phyloP scores from a whole-genome alignment of 352 stramenopile species.

The Pythium rhizo-oryzae region DNA sequence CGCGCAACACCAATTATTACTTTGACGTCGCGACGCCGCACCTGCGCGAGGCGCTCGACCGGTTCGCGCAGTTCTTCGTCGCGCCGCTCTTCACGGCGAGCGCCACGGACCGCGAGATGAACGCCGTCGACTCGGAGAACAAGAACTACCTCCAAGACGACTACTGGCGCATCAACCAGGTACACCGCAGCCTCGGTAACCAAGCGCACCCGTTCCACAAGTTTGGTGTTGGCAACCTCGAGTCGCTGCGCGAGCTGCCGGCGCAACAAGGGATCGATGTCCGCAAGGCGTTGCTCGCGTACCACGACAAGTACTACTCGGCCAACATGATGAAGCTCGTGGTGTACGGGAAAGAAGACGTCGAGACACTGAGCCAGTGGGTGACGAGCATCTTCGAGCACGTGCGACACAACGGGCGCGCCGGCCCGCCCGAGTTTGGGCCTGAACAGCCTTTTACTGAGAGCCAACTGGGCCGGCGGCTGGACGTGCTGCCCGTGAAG shows the following conservation, averaged over 20 bases:
- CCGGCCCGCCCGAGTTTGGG: constrained; percentile 42
- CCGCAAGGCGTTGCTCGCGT: constrained; percentile 73
- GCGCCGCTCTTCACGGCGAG: constrained; percentile 92
- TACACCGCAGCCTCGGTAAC: constrained; percentile 76
- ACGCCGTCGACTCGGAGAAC: constrained; percentile 97
- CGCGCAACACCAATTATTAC: constrained; percentile 94
- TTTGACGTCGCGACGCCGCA: constrained; percentile 90
- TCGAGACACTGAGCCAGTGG: constrained; percentile 83
- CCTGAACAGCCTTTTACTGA: constrained; percentile 43
- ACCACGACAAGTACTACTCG: constrained; percentile 91
- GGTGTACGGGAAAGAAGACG: constrained; percentile 85
- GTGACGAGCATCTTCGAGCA: constrained; percentile 61
- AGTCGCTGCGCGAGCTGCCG: constrained; percentile 62
- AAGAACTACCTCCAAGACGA: constrained; percentile 97
- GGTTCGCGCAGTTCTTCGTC: constrained; percentile 98
- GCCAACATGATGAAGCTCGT: constrained; percentile 91
- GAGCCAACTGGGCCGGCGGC: constrained; percentile 34
- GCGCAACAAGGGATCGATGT: constrained; percentile 53
- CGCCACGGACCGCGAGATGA: constrained; percentile 94
- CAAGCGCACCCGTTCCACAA: constrained; percentile 84
- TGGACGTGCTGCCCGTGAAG: constrained; percentile 69
- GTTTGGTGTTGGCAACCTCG: constrained; percentile 91
- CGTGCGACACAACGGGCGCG: constrained; percentile 25
- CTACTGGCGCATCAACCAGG: constrained; percentile 79
- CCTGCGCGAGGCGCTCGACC: constrained; percentile 88